These are phyloP conservation scores for Arctostaphylos glauca DNA, from an alignment of 148 eudicot species.

Conservation along the genomic window DNA sequence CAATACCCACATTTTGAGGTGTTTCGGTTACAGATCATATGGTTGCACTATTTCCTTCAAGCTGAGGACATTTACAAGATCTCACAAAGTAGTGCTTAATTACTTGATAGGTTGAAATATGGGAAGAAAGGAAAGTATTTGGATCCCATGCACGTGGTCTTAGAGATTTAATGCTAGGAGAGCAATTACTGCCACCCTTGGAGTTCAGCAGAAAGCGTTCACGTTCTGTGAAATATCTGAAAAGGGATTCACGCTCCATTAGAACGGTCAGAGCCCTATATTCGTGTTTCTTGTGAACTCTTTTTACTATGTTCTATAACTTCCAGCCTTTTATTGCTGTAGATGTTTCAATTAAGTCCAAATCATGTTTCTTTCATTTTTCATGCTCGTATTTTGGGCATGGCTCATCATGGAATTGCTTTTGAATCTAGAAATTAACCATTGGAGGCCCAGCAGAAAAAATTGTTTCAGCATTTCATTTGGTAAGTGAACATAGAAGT, in stretches of 20 bases:
- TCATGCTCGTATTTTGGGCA: background rate
- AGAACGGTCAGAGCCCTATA: conserved; percentile 54
- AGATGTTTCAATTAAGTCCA: background rate
- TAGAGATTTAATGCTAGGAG: conserved; percentile 75
- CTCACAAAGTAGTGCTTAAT: conserved; percentile 9
- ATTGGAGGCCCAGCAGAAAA: conserved; percentile 80
- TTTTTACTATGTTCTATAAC: background rate
- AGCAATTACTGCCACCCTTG: conserved; percentile 68
- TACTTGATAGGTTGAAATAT: conserved; percentile 63
- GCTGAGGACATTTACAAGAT: background rate
- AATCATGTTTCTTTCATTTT: background rate
- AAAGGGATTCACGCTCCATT: conserved; percentile 80
- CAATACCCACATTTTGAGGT: background rate
- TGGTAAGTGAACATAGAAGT: conserved; percentile 55
- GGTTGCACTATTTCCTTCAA: background rate
- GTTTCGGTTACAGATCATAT: background rate
- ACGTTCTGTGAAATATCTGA: conserved; percentile 70
- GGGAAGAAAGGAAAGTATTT: conserved; percentile 93
- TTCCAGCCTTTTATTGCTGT: background rate
- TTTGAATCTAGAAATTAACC: conserved; percentile 61
- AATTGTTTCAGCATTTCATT: conserved; percentile 84
- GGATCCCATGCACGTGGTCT: conserved; percentile 67
- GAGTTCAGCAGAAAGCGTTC: conserved; percentile 79
- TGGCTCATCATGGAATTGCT: conserved; percentile 9
- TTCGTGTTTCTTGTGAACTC: background rate